Evolutionary conservation across 2,329 filamentous ascomycete species (phyloP), one percentile per base, ranked within the genome.

Genomic region (Beauveria brongniartii): DNA sequence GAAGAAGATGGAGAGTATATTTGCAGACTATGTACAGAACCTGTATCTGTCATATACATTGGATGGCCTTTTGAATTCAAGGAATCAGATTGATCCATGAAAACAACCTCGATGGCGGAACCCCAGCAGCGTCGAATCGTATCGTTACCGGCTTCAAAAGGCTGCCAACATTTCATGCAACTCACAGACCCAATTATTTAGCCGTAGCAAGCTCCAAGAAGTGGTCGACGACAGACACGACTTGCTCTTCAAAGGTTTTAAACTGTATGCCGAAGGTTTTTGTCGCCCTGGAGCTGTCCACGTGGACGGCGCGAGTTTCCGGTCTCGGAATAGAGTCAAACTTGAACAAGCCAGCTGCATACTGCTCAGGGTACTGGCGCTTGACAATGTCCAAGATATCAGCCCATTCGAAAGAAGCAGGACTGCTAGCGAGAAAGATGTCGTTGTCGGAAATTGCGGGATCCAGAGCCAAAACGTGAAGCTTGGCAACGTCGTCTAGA

Each of bases 371-470:
- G n/a, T 48, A 77, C 30, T 65, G 64, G 22, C 67, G 62, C 51
- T 70, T 67, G 4, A 72, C 74, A 54, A 78, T 74, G 20, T 71
- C 69, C 50, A 73, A 71, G 0, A 72, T 69, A 26, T 76, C 73
- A 50, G 74, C 72, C 76, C 75, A 78, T 34, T 74, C 69, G 62
- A 62, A 48, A 3, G 47, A 14, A 1, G 20, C 28, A n/a, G 59
- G 51, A 16, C 54, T 73, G 72, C 63, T 71, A 68, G 61, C 70
- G 66, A 55, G 44, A 9, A 48, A 54, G 5, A 1, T 14, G 18
- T 61, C 20, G 53, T 70, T 70, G 6, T 70, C 71, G 1, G 69
- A 62, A 5, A 76, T 64, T 1, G 64, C 63, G 30, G 68, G 66
- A 26, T 72, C 62, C 5, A 77, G 69, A 4, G 75, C 73, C 5